Percentiles rank a stretch among this genome's conserved stretches.
Conservation (phyloP, 2,329 filamentous ascomycete genomes). For the Ophiostoma novo-ulmi region DNA sequence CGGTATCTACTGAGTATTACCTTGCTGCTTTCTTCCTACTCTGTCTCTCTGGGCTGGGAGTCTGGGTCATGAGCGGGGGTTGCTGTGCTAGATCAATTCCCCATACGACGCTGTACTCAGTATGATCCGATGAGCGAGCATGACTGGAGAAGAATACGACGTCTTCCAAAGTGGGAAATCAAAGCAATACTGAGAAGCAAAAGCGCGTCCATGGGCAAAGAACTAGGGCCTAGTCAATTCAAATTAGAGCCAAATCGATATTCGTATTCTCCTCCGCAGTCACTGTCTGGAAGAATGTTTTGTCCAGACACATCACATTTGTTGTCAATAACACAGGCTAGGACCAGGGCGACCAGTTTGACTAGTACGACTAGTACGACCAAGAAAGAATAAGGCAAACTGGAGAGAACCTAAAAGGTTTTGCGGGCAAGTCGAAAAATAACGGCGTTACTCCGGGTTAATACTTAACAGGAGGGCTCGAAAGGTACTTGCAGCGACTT, state of each 20-base stretch:
- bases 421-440: slow-evolving; percentile 5
- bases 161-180: background rate
- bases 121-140: background rate
- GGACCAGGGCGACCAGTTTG: too few species aligned
- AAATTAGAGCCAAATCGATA: background rate
- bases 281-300: slow-evolving; percentile 3
- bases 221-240: background rate
- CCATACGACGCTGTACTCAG: background rate
- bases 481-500: background rate
- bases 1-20: background rate
- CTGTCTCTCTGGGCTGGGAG: background rate
- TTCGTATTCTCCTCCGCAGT: too few species aligned
- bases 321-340: background rate
- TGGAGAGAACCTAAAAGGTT: background rate
- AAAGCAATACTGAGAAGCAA: background rate
- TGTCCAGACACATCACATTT: background rate
- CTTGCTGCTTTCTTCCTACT: too few species aligned
- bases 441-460: slow-evolving; percentile 12
- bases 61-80: slow-evolving; percentile 5
- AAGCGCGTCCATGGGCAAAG: background rate
- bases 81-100: background rate
- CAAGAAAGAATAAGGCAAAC: background rate
- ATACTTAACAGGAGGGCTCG: background rate
- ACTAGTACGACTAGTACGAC: background rate
- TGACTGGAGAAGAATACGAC: background rate